Conservation (phyloP, 2,329 filamentous ascomycete species). For the Clonostachys sp. region DNA sequence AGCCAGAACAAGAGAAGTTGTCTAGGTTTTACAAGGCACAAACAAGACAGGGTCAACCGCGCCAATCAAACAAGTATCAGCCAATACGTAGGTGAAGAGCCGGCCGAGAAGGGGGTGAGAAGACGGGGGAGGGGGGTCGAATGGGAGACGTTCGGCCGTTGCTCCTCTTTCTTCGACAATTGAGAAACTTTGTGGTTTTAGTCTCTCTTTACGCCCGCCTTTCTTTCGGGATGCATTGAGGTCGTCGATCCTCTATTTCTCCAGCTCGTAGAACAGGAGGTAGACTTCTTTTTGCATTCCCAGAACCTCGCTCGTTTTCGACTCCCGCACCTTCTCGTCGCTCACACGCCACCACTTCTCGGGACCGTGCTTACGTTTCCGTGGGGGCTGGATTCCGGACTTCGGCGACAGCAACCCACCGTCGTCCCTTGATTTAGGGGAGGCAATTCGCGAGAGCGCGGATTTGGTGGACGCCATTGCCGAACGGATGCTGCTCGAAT, state of each 20-base stretch:
- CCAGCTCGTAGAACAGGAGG: slow-evolving; percentile 90
- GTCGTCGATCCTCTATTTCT: slow-evolving; percentile 28
- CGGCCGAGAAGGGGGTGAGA: too few species aligned
- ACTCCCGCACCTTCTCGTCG: slow-evolving; percentile 93
- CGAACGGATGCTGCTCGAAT: slow-evolving; percentile 49
- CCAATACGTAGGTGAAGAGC: too few species aligned
- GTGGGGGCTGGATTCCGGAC: slow-evolving; percentile 26
- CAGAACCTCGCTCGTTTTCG: slow-evolving; percentile 85
- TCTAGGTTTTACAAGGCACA: too few species aligned
- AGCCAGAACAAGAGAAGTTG: too few species aligned
- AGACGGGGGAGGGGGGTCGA: too few species aligned
- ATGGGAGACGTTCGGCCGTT: too few species aligned
- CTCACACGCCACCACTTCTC: slow-evolving; percentile 96
- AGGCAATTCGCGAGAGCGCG: slow-evolving; percentile 42
- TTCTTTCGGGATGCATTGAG: too few species aligned
- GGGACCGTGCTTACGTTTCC: slow-evolving; percentile 50
- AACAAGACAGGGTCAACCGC: too few species aligned
- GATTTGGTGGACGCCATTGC: slow-evolving; percentile 53
- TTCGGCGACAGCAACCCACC: slow-evolving; percentile 8
- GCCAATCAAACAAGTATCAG: too few species aligned
- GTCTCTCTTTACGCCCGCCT: too few species aligned
- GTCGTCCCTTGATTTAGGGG: slow-evolving; percentile 23
- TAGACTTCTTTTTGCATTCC: slow-evolving; percentile 96
- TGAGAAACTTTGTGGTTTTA: too few species aligned
- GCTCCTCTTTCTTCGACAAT: too few species aligned